Evolutionary conservation across 2,329 filamentous ascomycete genomes (phyloP).

Genomic region (Ilyonectria destructans): DNA sequence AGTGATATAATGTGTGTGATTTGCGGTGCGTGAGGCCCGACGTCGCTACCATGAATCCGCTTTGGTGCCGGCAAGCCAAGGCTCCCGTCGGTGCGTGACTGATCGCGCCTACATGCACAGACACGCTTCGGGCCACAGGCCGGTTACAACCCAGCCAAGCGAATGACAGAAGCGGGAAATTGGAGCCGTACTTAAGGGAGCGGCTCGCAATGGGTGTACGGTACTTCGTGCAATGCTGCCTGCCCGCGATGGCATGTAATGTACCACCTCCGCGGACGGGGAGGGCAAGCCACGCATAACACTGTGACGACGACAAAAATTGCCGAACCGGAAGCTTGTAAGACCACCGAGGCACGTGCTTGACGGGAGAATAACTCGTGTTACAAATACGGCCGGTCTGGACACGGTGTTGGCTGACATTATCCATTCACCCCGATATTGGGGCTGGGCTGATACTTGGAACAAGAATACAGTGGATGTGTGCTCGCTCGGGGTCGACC

Average conservation of each 20-base stretch:
- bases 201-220: not conserved
- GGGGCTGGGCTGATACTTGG: not conserved
- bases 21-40: conserved; percentile 31
- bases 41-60: conserved; percentile 32
- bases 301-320: conserved; percentile 17
- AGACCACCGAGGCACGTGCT: conserved; percentile 11
- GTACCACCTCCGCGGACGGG: conserved; percentile 24
- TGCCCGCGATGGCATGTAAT: conserved; percentile 21
- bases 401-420: not conserved
- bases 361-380: not conserved
- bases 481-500: conserved; percentile 3
- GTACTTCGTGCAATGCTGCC: not conserved
- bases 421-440: not conserved
- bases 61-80: conserved; percentile 31
- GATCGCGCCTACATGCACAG: conserved; percentile 17
- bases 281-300: conserved; percentile 21
- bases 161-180: conserved; percentile 20
- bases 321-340: not conserved
- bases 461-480: not conserved
- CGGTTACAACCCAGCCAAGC: conserved; percentile 24
- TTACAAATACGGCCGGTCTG: not conserved
- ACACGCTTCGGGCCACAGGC: conserved; percentile 23
- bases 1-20: conserved; percentile 19
- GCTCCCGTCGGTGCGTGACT: conserved; percentile 20
- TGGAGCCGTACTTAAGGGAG: conserved; percentile 21